Conservation (phyloP, 2,329 filamentous ascomycete species). For the Xylaria sp. region DNA sequence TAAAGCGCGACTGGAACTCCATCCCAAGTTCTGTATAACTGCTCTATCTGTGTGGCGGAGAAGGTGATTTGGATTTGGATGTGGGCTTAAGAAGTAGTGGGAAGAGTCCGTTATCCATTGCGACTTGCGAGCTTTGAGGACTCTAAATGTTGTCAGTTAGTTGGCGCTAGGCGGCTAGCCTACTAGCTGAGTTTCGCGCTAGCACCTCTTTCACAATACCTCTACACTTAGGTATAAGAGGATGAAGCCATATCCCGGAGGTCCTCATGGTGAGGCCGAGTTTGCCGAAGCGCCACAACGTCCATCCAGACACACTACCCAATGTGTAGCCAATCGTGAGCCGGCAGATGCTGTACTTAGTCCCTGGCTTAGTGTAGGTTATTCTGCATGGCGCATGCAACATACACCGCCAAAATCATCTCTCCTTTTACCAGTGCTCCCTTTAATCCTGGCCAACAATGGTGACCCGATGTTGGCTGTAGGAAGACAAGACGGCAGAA, state of each 20-base stretch:
- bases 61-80: no score
- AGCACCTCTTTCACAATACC: no score
- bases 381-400: slow-evolving; percentile 14
- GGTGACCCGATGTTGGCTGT: neutral
- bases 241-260: neutral
- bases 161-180: no score
- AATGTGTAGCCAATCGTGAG: neutral
- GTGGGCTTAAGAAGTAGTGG: no score
- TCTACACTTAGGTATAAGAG: no score
- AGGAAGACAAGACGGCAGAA: neutral
- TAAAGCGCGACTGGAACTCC: no score
- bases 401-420: slow-evolving; percentile 5
- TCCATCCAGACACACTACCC: neutral
- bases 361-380: neutral
- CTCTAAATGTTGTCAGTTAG: no score
- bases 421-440: neutral
- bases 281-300: neutral
- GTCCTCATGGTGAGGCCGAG: neutral
- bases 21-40: no score
- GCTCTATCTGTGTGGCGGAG: no score
- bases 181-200: no score
- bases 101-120: no score
- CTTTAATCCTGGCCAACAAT: neutral
- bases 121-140: no score
- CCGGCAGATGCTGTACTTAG: neutral